phyloP scores from a whole-genome alignment of 768 basidiomycete genomes.

The Pleurotus salmoneostramineus region DNA sequence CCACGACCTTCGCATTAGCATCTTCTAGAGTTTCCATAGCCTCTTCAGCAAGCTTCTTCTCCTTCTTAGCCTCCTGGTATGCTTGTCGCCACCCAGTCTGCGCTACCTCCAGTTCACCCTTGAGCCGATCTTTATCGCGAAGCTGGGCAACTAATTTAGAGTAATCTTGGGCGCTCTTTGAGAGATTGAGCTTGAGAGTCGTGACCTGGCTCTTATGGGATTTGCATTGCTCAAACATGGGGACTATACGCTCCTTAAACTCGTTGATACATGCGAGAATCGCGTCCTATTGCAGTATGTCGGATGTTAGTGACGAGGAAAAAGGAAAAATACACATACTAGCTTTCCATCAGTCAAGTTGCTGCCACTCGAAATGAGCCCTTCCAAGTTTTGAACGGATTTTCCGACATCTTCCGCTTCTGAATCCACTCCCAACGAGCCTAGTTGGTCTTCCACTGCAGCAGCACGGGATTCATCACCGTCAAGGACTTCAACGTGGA shows the following conservation, averaged over 20 bases:
- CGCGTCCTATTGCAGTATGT: constrained; percentile 16
- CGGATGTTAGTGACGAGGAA: not conserved
- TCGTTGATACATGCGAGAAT: constrained; percentile 33
- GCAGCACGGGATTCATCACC: not conserved
- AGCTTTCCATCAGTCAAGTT: constrained; percentile 15
- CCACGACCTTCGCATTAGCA: not conserved
- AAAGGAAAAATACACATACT: constrained; percentile 19
- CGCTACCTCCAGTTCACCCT: constrained; percentile 1
- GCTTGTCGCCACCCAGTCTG: not conserved
- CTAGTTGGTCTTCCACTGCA: not conserved
- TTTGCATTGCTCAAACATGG: constrained; percentile 21
- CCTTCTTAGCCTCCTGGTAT: not conserved
- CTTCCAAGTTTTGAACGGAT: constrained; percentile 18
- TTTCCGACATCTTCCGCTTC: constrained; percentile 27
- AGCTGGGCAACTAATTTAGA: not conserved
- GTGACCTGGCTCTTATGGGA: not conserved
- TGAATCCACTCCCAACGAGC: constrained; percentile 7
- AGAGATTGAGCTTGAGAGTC: not conserved
- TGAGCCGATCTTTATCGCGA: not conserved
- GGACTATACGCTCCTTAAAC: constrained; percentile 37
- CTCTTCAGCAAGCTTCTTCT: not conserved
- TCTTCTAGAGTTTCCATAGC: not conserved
- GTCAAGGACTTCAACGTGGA: constrained; percentile 6
- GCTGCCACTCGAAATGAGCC: not conserved
- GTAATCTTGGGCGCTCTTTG: not conserved